Evolutionary conservation across 2,329 filamentous ascomycete genomes (phyloP).

Genomic region (Fusarium sp.): DNA sequence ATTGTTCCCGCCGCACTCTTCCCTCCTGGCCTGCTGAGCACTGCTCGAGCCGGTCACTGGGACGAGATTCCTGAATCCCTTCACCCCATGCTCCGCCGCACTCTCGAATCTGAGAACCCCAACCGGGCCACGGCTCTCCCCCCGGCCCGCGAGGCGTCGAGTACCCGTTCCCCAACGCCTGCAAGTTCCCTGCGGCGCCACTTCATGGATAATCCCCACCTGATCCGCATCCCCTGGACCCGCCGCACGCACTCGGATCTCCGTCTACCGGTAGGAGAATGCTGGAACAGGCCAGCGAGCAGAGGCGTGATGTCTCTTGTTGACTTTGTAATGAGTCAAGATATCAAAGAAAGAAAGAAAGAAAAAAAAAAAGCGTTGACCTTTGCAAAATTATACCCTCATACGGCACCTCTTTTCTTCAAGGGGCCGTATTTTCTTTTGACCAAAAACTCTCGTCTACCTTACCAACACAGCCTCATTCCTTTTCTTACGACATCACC

Average conservation of each 20-base stretch:
- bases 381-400: conserved; percentile 41
- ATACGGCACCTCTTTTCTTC: conserved; percentile 9
- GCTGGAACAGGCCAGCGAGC: conserved; percentile 35
- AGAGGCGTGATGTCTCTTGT: conserved; percentile 29
- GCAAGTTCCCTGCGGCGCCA: conserved; percentile 30
- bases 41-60: conserved; percentile 69
- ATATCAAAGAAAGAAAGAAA: conserved; percentile 13
- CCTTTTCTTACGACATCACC: conserved; percentile 18
- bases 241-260: conserved; percentile 50
- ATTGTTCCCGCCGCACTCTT: conserved; percentile 55
- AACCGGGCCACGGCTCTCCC: conserved; percentile 29
- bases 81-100: conserved; percentile 63
- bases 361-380: conserved; percentile 34
- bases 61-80: conserved; percentile 68
- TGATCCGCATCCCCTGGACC: conserved; percentile 29
- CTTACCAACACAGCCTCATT: conserved; percentile 16
- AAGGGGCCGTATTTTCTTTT: conserved; percentile 13
- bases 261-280: conserved; percentile 56
- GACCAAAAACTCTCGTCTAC: conserved; percentile 4
- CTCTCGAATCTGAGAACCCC: conserved; percentile 55
- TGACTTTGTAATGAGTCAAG: conserved; percentile 1
- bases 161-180: conserved; percentile 19
- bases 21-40: conserved; percentile 64
- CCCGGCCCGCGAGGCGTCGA: conserved; percentile 25
- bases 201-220: conserved; percentile 29